Evolutionary conservation across 805 yeast genomes (phyloP).

Genomic region (Nakazawaea populi): DNA sequence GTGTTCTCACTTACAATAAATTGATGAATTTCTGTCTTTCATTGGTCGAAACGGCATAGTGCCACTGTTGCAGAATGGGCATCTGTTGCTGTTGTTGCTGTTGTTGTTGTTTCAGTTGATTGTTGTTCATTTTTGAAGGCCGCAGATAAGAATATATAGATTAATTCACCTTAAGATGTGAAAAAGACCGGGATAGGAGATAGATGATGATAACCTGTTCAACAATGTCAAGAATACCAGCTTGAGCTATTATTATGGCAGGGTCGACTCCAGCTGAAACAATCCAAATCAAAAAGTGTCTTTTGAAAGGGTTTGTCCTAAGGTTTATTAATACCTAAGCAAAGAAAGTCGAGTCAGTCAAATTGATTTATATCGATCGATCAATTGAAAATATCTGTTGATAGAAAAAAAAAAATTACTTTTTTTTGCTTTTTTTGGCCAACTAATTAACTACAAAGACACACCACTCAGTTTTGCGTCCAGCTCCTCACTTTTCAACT

Average conservation of each 20-base stretch:
- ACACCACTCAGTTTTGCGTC: too few relatives aligned
- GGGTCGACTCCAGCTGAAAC: too few relatives aligned
- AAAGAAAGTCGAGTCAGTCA: too few relatives aligned
- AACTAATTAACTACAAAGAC: too few relatives aligned
- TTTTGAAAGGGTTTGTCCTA: too few relatives aligned
- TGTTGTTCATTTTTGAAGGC: background rate
- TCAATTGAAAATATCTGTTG: background rate
- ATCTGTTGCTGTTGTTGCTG: background rate
- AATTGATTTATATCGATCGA: background rate
- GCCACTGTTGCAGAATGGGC: constrained; percentile 9
- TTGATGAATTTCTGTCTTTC: constrained; percentile 10
- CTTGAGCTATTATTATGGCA: too few relatives aligned
- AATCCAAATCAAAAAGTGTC: too few relatives aligned
- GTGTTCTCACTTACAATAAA: constrained; percentile 7
- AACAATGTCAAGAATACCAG: too few relatives aligned
- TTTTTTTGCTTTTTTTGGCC: background rate
- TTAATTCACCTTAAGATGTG: too few relatives aligned
- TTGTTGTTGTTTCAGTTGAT: constrained; percentile 1
- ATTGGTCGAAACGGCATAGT: constrained; percentile 1
- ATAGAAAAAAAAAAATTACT: background rate
- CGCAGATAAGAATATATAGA: background rate
- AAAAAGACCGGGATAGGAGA: too few relatives aligned
- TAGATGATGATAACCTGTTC: too few relatives aligned
- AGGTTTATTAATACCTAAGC: too few relatives aligned
- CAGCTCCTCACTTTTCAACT: background rate